Evolutionary conservation across 1,284 basidiomycete species (phyloP).

Genomic region (Ustilago lituana): DNA sequence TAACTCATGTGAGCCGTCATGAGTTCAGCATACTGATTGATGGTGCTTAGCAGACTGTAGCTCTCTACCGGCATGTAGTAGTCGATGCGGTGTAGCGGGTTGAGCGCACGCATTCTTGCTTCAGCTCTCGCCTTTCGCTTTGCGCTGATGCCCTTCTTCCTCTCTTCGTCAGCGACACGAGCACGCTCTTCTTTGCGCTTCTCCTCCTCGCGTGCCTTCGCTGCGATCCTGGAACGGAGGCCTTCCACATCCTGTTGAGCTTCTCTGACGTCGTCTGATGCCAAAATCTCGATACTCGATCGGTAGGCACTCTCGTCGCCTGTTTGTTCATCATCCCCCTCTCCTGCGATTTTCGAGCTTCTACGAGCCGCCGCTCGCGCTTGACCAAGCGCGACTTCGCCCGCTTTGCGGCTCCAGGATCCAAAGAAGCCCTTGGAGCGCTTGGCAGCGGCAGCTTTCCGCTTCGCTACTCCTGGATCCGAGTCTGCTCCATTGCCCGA

Average conservation of each 20-base stretch:
- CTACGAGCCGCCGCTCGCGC: conserved; percentile 7
- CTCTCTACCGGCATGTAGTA: conserved; percentile 53
- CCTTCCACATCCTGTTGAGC: conserved; percentile 11
- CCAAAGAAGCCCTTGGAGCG: conserved; percentile 36
- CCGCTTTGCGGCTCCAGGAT: conserved; percentile 33
- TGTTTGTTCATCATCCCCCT: conserved; percentile 23
- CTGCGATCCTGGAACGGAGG: conserved; percentile 15
- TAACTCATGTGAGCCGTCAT: conserved; percentile 61
- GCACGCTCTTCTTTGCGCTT: conserved; percentile 32
- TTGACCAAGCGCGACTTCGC: conserved; percentile 18
- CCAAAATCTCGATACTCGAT: conserved; percentile 29
- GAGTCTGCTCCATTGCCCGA: conserved; percentile 19
- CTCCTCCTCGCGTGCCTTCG: conserved; percentile 29
- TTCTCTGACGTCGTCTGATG: conserved; percentile 30
- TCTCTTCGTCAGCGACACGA: conserved; percentile 22
- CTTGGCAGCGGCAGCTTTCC: conserved; percentile 32
- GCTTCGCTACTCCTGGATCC: conserved; percentile 24
- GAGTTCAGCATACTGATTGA: conserved; percentile 58
- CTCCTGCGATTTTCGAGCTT: conserved; percentile 12
- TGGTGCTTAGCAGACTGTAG: conserved; percentile 41
- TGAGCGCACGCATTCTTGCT: conserved; percentile 40
- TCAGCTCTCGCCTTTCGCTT: conserved; percentile 36
- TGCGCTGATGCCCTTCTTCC: conserved; percentile 32
- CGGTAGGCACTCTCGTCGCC: conserved; percentile 12
- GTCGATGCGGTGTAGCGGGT: conserved; percentile 46